These are phyloP conservation scores for Phytophthora palmivora DNA, from an alignment of 352 stramenopile species.

Conservation along the genomic window DNA sequence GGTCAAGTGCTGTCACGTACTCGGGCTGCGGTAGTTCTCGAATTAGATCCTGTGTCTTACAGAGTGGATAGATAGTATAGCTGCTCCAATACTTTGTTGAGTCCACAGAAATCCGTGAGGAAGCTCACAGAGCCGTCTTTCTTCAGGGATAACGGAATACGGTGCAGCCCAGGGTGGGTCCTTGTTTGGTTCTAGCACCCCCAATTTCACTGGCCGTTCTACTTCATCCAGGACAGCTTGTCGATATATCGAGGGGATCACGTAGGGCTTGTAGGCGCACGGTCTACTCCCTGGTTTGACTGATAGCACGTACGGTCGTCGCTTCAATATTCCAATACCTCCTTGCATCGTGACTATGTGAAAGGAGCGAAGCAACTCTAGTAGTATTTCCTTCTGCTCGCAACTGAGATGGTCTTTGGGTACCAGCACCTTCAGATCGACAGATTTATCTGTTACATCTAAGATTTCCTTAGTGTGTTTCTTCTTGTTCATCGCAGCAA, in stretches of 20 bases:
- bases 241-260: conserved; percentile 24
- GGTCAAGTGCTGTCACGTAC: not conserved
- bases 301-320: no score
- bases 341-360: not conserved
- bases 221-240: conserved; percentile 14
- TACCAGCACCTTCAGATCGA: not conserved
- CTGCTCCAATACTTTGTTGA: not conserved
- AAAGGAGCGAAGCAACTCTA: not conserved
- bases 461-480: not conserved
- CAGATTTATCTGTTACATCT: conserved; percentile 3
- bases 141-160: conserved; percentile 9
- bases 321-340: no score
- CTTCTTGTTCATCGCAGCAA: not conserved
- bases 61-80: not conserved
- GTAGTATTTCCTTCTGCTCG: not conserved
- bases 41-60: conserved; percentile 1
- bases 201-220: not conserved
- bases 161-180: conserved; percentile 1
- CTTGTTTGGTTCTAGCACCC: conserved; percentile 3
- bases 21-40: not conserved
- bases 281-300: no score
- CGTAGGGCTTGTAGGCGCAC: no score
- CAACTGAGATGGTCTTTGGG: not conserved
- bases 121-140: conserved; percentile 6
- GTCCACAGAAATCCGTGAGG: not conserved